Evolutionary conservation across 2,329 filamentous ascomycete species (phyloP), one percentile per base, ranked within the genome.

Genomic region (Diaporthe citriasiana): DNA sequence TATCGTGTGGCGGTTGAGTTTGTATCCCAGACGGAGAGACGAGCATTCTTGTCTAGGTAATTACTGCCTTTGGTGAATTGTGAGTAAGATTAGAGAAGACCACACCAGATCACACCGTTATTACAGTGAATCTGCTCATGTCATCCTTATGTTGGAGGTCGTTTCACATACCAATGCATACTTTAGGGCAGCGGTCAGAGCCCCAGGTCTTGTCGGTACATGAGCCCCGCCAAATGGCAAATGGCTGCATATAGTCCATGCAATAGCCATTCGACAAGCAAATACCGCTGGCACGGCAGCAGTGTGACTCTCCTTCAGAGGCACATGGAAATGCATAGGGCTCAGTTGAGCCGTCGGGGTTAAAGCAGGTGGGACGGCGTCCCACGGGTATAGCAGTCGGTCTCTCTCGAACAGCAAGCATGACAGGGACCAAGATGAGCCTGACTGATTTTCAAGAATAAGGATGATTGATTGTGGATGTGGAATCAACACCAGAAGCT

Each of bases 261-360:
- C 70, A 72, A 30, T 68, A 27, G 38, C 70, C 70, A 17, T 72
- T 72, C 5, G 70, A 72, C 40, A 72, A 42, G 27, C 70, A 72
- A 13, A 72, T 72, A 30, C 70, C 70, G 3, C 47, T 27, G 3
- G 25, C 1, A 9, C 4, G n/a, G 15, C 70, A 72, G 42, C 70
- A 72, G 47, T 68, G 70, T 3, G 70, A 72, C 22, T 66, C 6
- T 25, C 50, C 70, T 25, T 40, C 63, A 4, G 59, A 68, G n/a
- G 70, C 30, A 17, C 70, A 72, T 22, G 70, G 57, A 35, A 42
- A 13, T 25, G 59, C 22, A 17, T 12, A 30, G 6, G 8, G 4
- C 4, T 42, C 56, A 22, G n/a, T 12, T 27, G 70, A 30, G 33
- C 70, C 70, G 19, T 72, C 59, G 5, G 35, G 27, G 2, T 56